Percentiles rank a stretch among this genome's conserved stretches.
These are phyloP conservation scores for Viridothelium virens DNA, from an alignment of 495 filamentous ascomycete species.

Conservation along the genomic window DNA sequence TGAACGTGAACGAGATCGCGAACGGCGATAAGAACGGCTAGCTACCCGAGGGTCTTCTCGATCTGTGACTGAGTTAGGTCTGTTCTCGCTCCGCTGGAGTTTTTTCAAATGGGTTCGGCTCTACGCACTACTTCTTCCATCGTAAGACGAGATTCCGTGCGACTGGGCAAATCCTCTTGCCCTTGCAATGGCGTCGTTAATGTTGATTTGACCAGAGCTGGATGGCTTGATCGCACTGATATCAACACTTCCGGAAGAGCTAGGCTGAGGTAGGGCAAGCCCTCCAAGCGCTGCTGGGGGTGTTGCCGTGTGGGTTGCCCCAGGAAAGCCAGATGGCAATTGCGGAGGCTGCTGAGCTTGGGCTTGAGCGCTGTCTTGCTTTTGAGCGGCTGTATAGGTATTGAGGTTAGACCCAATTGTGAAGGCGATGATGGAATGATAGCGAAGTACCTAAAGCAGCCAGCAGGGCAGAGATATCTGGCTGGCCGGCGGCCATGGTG, in stretches of 20 bases:
- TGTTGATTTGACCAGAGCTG: slow-evolving; percentile 62
- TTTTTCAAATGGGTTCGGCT: slow-evolving; percentile 12
- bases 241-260: slow-evolving; percentile 61
- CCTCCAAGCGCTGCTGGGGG: slow-evolving; percentile 36
- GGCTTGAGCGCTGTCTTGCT: slow-evolving; percentile 8
- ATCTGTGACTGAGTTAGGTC: slow-evolving; percentile 12
- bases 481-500: slow-evolving; percentile 38
- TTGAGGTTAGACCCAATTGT: slow-evolving; percentile 20
- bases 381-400: slow-evolving; percentile 11
- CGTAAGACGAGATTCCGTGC: slow-evolving; percentile 48
- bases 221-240: slow-evolving; percentile 65
- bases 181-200: slow-evolving; percentile 65
- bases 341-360: slow-evolving; percentile 37
- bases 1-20: slow-evolving; percentile 63
- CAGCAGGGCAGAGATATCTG: slow-evolving; percentile 47
- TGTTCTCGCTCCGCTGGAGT: no score
- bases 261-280: slow-evolving; percentile 58
- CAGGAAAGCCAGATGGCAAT: slow-evolving; percentile 33
- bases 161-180: slow-evolving; percentile 65
- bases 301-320: slow-evolving; percentile 31
- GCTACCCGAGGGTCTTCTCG: slow-evolving; percentile 36
- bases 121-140: slow-evolving; percentile 32
- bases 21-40: slow-evolving; percentile 47
- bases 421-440: slow-evolving; percentile 19
- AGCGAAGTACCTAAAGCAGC: slow-evolving; percentile 45